Conservation (phyloP, 106 monocot genomes). For the Amphibolis antarctica region DNA sequence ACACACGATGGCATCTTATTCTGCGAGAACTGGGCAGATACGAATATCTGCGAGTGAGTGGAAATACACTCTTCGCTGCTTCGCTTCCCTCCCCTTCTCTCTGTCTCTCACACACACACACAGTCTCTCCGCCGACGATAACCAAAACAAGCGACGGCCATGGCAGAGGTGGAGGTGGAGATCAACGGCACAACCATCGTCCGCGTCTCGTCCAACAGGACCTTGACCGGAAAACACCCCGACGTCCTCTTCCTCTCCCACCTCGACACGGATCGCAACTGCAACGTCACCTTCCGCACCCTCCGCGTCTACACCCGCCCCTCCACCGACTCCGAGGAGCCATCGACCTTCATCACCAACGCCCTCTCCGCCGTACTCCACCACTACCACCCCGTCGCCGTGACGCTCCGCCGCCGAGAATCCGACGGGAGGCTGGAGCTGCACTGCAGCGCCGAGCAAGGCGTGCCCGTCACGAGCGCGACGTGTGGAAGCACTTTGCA, state of each 20-base stretch:
- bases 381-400: conserved; percentile 26
- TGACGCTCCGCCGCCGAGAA: conserved; percentile 3
- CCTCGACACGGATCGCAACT: conserved; percentile 45
- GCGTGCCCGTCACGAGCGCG: conserved; percentile 16
- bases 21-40: too few species aligned
- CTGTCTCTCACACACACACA: too few species aligned
- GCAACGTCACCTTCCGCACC: conserved; percentile 41
- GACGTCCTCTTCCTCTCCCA: conserved; percentile 33
- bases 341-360: conserved; percentile 12
- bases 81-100: too few species aligned
- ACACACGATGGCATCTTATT: too few species aligned
- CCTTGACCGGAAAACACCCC: background rate
- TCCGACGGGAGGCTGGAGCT: background rate
- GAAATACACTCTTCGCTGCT: too few species aligned
- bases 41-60: too few species aligned
- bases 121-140: too few species aligned
- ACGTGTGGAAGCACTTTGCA: background rate
- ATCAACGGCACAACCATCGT: conserved; percentile 24
- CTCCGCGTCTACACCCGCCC: conserved; percentile 31
- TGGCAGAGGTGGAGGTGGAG: conserved; percentile 3
- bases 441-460: conserved; percentile 1
- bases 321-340: conserved; percentile 1
- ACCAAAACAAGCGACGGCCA: too few species aligned
- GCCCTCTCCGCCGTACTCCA: conserved; percentile 27
- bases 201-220: background rate